These are phyloP conservation scores for Aspergillus sojae DNA, from an alignment of 2,329 filamentous ascomycete species.

Conservation along the genomic window DNA sequence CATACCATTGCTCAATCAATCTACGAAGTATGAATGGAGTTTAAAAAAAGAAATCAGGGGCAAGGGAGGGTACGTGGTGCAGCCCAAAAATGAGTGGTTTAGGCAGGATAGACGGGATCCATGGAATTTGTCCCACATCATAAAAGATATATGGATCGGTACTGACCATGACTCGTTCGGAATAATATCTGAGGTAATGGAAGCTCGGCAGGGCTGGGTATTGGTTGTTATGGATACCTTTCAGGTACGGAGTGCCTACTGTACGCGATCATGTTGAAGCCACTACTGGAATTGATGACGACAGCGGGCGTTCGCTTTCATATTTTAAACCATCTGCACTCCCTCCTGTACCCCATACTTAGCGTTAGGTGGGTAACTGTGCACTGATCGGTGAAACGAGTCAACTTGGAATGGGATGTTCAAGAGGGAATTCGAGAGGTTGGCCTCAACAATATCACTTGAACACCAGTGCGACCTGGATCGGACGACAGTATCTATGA, in stretches of 20 bases:
- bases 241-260: background rate
- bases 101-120: background rate
- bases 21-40: background rate
- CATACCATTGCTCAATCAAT: background rate
- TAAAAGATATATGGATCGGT: background rate
- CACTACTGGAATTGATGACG: background rate
- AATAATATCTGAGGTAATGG: background rate
- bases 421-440: background rate
- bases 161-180: background rate
- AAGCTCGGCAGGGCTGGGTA: background rate
- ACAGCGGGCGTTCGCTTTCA: background rate
- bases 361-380: background rate
- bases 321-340: background rate
- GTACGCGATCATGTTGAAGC: background rate
- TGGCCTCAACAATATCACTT: background rate
- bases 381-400: background rate
- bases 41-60: slow-evolving; percentile 3
- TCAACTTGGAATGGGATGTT: background rate
- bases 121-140: background rate
- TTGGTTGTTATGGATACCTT: background rate
- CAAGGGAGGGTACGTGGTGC: background rate
- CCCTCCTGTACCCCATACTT: background rate
- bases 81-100: background rate
- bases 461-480: background rate
- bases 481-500: background rate